Evolutionary conservation across 2,329 filamentous ascomycete genomes (phyloP), one percentile per base, ranked within the genome.

Genomic region (Trichoderma cornu-damae): DNA sequence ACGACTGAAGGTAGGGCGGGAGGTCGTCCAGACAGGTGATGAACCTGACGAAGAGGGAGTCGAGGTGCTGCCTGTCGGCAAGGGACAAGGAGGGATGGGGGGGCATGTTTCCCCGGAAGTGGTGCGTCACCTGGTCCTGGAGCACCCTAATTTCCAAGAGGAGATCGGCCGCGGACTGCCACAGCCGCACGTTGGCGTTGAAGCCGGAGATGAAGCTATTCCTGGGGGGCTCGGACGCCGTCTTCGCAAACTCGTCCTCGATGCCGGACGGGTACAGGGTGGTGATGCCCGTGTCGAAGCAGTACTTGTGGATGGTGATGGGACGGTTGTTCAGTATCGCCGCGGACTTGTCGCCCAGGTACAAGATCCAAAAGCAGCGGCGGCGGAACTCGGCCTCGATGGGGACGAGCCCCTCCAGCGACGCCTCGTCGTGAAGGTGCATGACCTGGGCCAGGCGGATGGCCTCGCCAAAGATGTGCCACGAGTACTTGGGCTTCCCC

Each of bases 401-500:
- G 0, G 69, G 67, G 1, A 65, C 60, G 1, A 76, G 61, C 0
- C 66, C 69, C n/a, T 71, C 65, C 0, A 72, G 59, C 0, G 74
- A 72, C 0, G 66, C 64, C 59, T 77, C 74, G 3, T 76, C 69
- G 42, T 77, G 69, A 26, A 77, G 61, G 12, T 72, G 67, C 73
- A 77, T 76, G 1, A 71, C 70, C 59, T 77, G 74, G 0, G 70
- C 71, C 4, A 77, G 68, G 1, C 73, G 66, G 3, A 70, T 71
- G 1, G 74, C 75, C 58, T 77, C 73, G 1, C 75, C 74, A 60
- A 77, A 74, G 1, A 77, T 73, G 47, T 76, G 73, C 73, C 75
- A 77, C 4, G 75, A 76, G 18, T 73, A 69, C 24, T 72, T 69
- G 3, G 73, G 73, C 38, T 73, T 75, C 0, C 74, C 75, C 0